These are phyloP conservation scores for Globisporangium uncinulatum DNA, from an alignment of 352 stramenopile species.

Conservation along the genomic window DNA sequence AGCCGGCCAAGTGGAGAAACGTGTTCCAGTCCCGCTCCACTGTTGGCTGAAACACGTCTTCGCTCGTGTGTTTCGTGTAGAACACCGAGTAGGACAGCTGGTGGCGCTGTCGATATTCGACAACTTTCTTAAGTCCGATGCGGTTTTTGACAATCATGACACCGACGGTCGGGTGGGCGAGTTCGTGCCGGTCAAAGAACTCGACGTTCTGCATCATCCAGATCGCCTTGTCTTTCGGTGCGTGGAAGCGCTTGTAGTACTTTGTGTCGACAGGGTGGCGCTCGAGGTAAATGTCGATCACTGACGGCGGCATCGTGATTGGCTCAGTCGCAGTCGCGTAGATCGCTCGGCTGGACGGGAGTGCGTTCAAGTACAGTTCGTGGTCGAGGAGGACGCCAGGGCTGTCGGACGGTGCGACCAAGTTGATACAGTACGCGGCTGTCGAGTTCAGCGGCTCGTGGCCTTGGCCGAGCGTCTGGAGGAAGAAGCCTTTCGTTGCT, in stretches of 20 bases:
- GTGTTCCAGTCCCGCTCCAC: conserved; percentile 65
- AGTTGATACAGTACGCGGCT: conserved; percentile 73
- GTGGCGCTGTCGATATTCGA: conserved; percentile 74
- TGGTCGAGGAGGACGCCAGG: conserved; percentile 59
- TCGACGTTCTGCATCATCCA: conserved; percentile 87
- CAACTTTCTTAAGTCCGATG: conserved; percentile 73
- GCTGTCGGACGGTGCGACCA: conserved; percentile 56
- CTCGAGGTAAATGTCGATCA: conserved; percentile 78
- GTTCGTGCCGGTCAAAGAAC: conserved; percentile 78
- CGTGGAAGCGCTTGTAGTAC: conserved; percentile 54
- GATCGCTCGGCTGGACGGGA: conserved; percentile 62
- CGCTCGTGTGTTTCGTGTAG: conserved; percentile 81
- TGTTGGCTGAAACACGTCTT: conserved; percentile 51
- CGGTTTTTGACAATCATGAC: conserved; percentile 85
- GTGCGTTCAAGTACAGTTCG: conserved; percentile 62
- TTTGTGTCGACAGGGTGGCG: conserved; percentile 67
- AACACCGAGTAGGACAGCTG: conserved; percentile 73
- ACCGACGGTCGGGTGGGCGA: conserved; percentile 56
- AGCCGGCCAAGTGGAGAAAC: conserved; percentile 66
- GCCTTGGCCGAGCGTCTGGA: conserved; percentile 65
- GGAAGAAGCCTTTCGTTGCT: conserved; percentile 55
- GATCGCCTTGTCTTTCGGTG: conserved; percentile 61
- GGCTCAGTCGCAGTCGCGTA: conserved; percentile 29
- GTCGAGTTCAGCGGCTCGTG: conserved; percentile 56
- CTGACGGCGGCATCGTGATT: conserved; percentile 53